phyloP scores from a whole-genome alignment of 345 rosid genomes.

The Schrenkiella parvula region DNA sequence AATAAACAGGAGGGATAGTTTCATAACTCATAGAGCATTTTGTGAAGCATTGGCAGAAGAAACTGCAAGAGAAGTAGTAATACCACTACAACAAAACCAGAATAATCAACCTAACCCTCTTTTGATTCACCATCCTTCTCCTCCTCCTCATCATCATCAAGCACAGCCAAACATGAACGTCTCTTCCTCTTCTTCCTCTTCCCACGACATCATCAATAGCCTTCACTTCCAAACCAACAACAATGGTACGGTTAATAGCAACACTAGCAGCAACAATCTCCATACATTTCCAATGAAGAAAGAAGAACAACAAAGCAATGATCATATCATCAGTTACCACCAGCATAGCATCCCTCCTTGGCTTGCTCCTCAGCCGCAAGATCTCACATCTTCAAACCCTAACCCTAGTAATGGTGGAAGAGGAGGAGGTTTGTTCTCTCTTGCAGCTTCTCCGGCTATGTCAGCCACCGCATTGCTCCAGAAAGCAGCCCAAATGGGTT shows the following conservation, averaged over 20 bases:
- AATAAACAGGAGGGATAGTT: slow-evolving; percentile 85
- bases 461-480: slow-evolving; percentile 92
- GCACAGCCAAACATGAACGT: slow-evolving; percentile 21
- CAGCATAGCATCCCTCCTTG: slow-evolving; percentile 46
- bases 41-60: slow-evolving; percentile 93
- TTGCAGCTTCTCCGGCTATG: slow-evolving; percentile 52
- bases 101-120: slow-evolving; percentile 21
- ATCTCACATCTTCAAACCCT: slow-evolving; percentile 47
- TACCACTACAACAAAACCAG: slow-evolving; percentile 27
- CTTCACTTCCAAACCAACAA: slow-evolving; percentile 42
- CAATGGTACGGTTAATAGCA: background rate
- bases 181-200: slow-evolving; percentile 22
- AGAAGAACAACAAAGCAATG: slow-evolving; percentile 41
- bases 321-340: slow-evolving; percentile 17
- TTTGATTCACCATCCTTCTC: slow-evolving; percentile 15
- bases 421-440: slow-evolving; percentile 24
- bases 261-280: slow-evolving; percentile 21
- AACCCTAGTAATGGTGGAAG: slow-evolving; percentile 45
- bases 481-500: slow-evolving; percentile 87
- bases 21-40: slow-evolving; percentile 88
- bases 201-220: slow-evolving; percentile 28
- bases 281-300: slow-evolving; percentile 45
- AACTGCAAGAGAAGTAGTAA: slow-evolving; percentile 53
- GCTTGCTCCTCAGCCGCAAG: slow-evolving; percentile 43
- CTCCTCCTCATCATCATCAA: slow-evolving; percentile 13